A percentile compares a stretch with the other conserved stretches of the same genome.
phyloP scores from a whole-genome alignment of 2,329 filamentous ascomycete species.

The Scedosporium boydii region DNA sequence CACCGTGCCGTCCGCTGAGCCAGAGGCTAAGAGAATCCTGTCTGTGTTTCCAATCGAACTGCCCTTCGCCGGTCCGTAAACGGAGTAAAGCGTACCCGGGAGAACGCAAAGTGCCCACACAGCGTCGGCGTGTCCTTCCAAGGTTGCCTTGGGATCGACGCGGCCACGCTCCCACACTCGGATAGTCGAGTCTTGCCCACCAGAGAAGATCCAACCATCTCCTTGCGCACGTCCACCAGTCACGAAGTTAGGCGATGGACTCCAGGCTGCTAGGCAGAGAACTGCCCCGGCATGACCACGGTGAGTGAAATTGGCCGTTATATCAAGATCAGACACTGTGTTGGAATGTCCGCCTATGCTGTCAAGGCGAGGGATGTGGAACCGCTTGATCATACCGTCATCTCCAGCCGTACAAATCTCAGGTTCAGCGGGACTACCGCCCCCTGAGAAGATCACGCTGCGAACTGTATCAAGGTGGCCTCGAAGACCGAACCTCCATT shows the following conservation, averaged over 20 bases:
- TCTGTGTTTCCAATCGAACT: constrained; percentile 72
- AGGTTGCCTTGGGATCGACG: constrained; percentile 87
- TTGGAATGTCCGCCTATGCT: constrained; percentile 25
- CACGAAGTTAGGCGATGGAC: constrained; percentile 77
- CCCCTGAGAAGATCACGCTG: constrained; percentile 92
- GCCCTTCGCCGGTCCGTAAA: constrained; percentile 62
- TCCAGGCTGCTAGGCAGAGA: constrained; percentile 77
- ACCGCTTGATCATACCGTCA: constrained; percentile 91
- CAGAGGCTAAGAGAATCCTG: constrained; percentile 81
- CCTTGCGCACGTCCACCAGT: constrained; percentile 80
- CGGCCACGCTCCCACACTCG: constrained; percentile 92
- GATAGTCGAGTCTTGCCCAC: constrained; percentile 86
- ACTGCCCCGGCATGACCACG: constrained; percentile 88
- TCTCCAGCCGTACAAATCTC: constrained; percentile 96
- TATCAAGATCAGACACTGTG: constrained; percentile 68
- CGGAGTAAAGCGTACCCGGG: constrained; percentile 67
- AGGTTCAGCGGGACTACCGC: constrained; percentile 87
- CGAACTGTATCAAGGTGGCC: constrained; percentile 92
- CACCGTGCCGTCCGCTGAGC: constrained; percentile 81
- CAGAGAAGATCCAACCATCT: constrained; percentile 97
- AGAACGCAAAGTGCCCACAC: constrained; percentile 94
- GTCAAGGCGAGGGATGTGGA: constrained; percentile 84
- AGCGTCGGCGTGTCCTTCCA: constrained; percentile 90
- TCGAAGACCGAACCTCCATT: constrained; percentile 81
- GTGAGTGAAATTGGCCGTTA: constrained; percentile 90